These are phyloP conservation scores for Hevea brasiliensis DNA, from an alignment of 345 rosid genomes.

Conservation along the genomic window DNA sequence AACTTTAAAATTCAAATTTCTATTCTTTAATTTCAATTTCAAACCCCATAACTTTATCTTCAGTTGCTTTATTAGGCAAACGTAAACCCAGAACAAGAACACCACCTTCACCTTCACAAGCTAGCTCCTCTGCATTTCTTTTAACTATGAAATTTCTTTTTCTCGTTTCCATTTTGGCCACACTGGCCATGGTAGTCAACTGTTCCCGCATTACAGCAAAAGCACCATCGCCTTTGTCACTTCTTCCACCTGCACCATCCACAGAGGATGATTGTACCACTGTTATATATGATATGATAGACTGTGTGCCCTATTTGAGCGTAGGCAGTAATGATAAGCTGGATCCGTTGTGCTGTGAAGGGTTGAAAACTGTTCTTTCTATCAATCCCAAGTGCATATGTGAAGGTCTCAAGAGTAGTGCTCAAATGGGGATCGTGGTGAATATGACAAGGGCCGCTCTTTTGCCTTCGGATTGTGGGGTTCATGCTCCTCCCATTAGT, in stretches of 20 bases:
- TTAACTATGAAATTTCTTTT: neutral
- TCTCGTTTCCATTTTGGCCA: constrained; percentile 1
- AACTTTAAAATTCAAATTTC: too few species aligned
- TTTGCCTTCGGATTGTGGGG: constrained; percentile 33
- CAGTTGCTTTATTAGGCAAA: neutral
- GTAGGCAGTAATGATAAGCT: constrained; percentile 24
- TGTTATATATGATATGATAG: constrained; percentile 38
- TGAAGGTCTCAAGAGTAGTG: constrained; percentile 27
- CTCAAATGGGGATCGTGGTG: constrained; percentile 31
- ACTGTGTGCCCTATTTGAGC: constrained; percentile 42
- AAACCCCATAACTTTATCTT: neutral
- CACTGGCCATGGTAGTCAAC: neutral
- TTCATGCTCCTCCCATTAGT: constrained; percentile 9
- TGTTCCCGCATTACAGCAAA: neutral
- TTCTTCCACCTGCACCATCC: neutral
- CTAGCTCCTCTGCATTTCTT: neutral
- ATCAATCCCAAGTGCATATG: neutral
- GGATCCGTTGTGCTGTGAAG: constrained; percentile 34
- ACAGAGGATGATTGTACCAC: constrained; percentile 30
- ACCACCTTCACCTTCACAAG: neutral
- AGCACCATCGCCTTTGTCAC: neutral
- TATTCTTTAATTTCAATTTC: neutral
- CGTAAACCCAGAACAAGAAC: neutral
- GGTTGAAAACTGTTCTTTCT: constrained; percentile 28
- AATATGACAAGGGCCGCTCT: constrained; percentile 30